Percentiles rank a stretch among this genome's conserved stretches.
Evolutionary conservation across 2,329 filamentous ascomycete species (phyloP).

Genomic region (Epichloe sp.): DNA sequence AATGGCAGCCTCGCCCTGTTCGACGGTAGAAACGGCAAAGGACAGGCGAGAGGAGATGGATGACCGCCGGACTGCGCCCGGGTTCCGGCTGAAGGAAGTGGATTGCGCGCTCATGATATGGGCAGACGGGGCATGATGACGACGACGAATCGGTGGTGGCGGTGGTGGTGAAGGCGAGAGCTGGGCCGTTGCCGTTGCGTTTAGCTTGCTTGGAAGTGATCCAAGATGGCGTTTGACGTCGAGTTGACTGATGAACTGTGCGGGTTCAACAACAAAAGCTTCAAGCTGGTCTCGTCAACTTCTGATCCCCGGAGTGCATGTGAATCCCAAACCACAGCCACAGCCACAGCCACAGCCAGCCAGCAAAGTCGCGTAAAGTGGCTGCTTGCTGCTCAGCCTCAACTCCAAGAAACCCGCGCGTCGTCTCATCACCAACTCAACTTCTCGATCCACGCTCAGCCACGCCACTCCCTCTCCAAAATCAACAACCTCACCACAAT

Average conservation of each 20-base stretch:
- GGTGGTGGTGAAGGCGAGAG: neutral
- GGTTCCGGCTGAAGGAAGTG: conserved; percentile 32
- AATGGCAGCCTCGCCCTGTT: conserved; percentile 44
- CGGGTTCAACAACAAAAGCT: too few species aligned
- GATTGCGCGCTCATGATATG: conserved; percentile 37
- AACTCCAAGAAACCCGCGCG: neutral
- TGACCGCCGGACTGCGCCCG: conserved; percentile 32
- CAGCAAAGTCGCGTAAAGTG: neutral
- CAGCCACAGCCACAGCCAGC: too few species aligned
- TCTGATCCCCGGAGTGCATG: too few species aligned
- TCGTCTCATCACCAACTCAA: neutral
- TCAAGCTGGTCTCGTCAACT: too few species aligned
- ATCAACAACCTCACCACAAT: conserved; percentile 31
- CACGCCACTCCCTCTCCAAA: neutral
- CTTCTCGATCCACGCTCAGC: neutral
- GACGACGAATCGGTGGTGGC: neutral
- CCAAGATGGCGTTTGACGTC: too few species aligned
- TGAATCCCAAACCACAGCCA: too few species aligned
- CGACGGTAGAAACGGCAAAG: conserved; percentile 51
- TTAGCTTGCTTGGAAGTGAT: neutral
- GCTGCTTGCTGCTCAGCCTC: neutral
- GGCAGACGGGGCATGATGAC: conserved; percentile 25
- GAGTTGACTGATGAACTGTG: too few species aligned
- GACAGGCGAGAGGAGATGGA: conserved; percentile 54
- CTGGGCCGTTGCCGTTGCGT: neutral